Base-by-base conservation (phyloP, 345 rosid genomes). In the Pugionium cornutum region DNA sequence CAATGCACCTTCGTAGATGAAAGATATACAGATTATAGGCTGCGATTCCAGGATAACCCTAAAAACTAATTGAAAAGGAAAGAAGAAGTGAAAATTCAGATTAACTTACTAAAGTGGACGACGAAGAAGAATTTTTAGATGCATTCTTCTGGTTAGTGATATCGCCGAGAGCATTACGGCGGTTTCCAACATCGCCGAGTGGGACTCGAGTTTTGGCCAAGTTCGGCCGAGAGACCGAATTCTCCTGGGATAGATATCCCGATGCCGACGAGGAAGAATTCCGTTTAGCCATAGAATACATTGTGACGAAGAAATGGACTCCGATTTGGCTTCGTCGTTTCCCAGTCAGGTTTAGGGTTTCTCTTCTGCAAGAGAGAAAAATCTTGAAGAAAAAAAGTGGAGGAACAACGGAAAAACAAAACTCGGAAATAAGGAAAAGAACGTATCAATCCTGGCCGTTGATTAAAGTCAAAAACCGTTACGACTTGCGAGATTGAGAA, bases 181-280 rank as follows among this genome's bases (percentile, higher is more conserved):
- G 59, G 62, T 53, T 69, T 6, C 53, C 54, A 42, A 27, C 52
- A 8, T 89, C 84, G 31, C 79, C 66, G 51, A 91, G 89, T 37
- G 95, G 88, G 42, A 80, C 80, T 72, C 97, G 80, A 79, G 83
- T 84, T 84, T 84, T 87, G 44, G 81, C 70, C 83, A 62, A 66
- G 42, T 75, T 79, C 18, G 85, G 67, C 25, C 75, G 72, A 40
- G 70, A 62, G 9, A 75, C 70, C 34, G 72, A 55, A 36, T 49
- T 68, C 29, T 63, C 64, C 74, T 81, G 81, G 34, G 80, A 79
- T 8, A 27, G 62, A 64, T 76, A 81, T 71, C 79, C 86, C 59
- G 84, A 66, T 8, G 86, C 74, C 1, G 84, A 54, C 2, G 79
- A 69, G 8, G 64, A 57, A 57, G 86, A 77, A 5, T 59, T 80